Base-by-base conservation (phyloP, 768 basidiomycete genomes). In the Phaffia australis region DNA sequence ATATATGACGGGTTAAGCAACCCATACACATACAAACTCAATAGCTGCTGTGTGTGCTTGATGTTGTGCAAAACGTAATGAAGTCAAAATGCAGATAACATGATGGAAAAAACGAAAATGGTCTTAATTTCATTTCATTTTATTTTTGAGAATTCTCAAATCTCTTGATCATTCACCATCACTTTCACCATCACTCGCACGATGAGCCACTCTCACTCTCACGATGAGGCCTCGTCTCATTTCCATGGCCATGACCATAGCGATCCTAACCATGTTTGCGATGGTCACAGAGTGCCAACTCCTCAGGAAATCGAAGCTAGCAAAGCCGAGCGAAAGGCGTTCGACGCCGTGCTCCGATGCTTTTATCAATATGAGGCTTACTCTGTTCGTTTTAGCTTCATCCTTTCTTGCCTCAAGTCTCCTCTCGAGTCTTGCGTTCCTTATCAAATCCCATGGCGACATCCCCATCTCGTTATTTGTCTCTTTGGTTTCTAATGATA, bases 51-150 rank as follows among this genome's bases (percentile, higher is more conserved):
- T 54, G 52, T 54, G 15, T 57, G 27, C 9, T 57, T 5, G 19
- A 57, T n/a, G 32, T 11, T 29, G 27, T 57, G 19, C 4, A 54
- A n/a, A 27, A 16, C 52, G 52, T 4, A 8, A 8, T 27, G 52
- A 54, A 16, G 52, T n/a, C 14, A 57, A 25, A 8, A n/a, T n/a
- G 27, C 66, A 21, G 42, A 87, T 65, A 42, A 64, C 54, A 52
- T 18, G 46, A 35, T 65, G 59, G 25, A 68, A 32, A 11, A 29
- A 57, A 52, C 61, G 42, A 25, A 68, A 42, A 56, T 60, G 27
- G 2, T n/a, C 19, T 25, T 42, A 6, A 11, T 15, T 58, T 58
- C 8, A 21, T 30, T 58, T 30, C 57, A n/a, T 5, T 30, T 35
- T 58, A 21, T 46, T 21, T 32, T 11, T 4, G 4, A 5, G 4